A percentile compares a stretch with the other conserved stretches of the same genome.
phyloP scores from a whole-genome alignment of 306 rosid genomes.

The Psophocarpus tetragonolobus region DNA sequence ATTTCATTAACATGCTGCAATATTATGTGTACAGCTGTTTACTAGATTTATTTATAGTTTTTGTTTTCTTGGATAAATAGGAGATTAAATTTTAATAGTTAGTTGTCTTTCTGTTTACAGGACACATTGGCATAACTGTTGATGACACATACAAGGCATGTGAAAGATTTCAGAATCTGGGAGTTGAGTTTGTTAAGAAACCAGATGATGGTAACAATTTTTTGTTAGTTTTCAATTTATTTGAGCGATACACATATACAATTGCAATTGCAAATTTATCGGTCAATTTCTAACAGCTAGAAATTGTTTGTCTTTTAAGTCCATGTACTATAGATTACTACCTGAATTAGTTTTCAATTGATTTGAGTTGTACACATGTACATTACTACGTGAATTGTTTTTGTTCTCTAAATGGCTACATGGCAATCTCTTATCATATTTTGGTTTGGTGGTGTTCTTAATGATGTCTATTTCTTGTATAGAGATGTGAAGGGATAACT shows the following conservation, averaged over 20 bases:
- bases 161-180: constrained; percentile 85
- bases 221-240: neutral
- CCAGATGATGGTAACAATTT: constrained; percentile 75
- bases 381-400: no score
- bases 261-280: neutral
- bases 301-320: constrained; percentile 21
- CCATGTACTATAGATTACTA: neutral
- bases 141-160: constrained; percentile 92
- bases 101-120: constrained; percentile 40
- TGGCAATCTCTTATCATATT: no score
- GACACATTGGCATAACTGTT: constrained; percentile 94
- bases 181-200: constrained; percentile 86
- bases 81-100: neutral
- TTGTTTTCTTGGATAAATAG: constrained; percentile 5
- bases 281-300: neutral
- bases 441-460: no score
- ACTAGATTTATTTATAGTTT: neutral
- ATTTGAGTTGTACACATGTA: no score
- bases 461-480: no score
- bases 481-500: no score
- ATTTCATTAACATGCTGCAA: neutral
- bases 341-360: neutral
- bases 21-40: neutral
- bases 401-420: no score
- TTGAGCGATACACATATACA: neutral